Conservation (phyloP, 2,329 filamentous ascomycete genomes). For the Pseudocercospora macadamiae region DNA sequence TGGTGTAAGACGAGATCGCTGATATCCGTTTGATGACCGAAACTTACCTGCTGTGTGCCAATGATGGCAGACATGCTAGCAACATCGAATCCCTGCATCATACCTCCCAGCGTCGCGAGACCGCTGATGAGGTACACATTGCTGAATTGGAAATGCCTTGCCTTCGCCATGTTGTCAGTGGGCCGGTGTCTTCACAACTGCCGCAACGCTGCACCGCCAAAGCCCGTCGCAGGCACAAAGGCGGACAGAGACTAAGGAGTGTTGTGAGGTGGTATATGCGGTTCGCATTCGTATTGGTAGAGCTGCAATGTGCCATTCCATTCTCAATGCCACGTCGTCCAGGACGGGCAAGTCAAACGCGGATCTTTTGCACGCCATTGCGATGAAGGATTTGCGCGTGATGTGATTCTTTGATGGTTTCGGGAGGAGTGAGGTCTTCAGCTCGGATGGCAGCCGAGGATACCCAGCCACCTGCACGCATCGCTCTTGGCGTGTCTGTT, state of each 20-base stretch:
- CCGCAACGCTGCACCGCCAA: too few species aligned
- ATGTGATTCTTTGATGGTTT: not conserved
- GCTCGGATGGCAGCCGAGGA: not conserved
- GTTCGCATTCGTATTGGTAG: too few species aligned
- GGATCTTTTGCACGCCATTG: not conserved
- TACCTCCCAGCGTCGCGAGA: slow-evolving; percentile 16
- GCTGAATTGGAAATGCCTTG: slow-evolving; percentile 6
- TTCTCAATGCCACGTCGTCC: not conserved
- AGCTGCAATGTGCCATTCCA: too few species aligned
- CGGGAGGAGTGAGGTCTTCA: not conserved
- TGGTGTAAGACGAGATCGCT: not conserved
- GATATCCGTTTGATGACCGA: not conserved
- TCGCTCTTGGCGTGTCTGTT: not conserved
- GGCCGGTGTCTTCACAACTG: too few species aligned
- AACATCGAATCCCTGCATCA: slow-evolving; percentile 20
- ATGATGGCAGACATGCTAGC: slow-evolving; percentile 17
- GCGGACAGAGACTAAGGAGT: too few species aligned
- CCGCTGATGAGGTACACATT: slow-evolving; percentile 19
- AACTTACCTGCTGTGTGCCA: slow-evolving; percentile 15
- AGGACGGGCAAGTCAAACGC: not conserved
- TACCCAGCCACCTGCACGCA: too few species aligned
- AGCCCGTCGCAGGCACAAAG: too few species aligned
- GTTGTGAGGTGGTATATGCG: too few species aligned
- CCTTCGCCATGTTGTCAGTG: slow-evolving; percentile 7
- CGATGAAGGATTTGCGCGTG: not conserved